phyloP scores from a whole-genome alignment of 768 basidiomycete species.

The Chiua virens region DNA sequence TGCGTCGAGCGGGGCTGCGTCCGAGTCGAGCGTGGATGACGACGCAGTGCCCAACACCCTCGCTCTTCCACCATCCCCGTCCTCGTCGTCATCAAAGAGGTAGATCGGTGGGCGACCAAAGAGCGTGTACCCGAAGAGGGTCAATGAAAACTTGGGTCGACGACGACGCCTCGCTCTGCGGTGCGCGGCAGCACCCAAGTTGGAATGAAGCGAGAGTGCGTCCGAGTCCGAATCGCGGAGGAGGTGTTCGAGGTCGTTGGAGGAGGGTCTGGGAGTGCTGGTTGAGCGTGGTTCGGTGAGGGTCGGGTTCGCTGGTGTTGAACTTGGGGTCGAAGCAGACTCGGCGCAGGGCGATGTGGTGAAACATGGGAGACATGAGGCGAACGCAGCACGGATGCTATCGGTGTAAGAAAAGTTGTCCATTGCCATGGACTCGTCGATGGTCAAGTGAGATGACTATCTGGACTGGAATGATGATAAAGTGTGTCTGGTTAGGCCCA shows the following conservation, averaged over 20 bases:
- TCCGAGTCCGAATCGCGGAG: constrained; percentile 55
- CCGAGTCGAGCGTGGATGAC: constrained; percentile 61
- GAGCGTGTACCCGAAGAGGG: constrained; percentile 64
- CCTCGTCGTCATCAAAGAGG: constrained; percentile 58
- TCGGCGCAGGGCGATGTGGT: constrained; percentile 35
- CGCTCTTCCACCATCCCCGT: constrained; percentile 30
- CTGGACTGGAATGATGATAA: too few relatives aligned
- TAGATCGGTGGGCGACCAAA: constrained; percentile 66
- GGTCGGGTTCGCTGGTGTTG: neutral
- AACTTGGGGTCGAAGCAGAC: constrained; percentile 17
- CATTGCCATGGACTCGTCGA: constrained; percentile 26
- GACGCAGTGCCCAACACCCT: constrained; percentile 26
- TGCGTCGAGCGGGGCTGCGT: constrained; percentile 64
- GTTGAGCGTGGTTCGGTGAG: constrained; percentile 29
- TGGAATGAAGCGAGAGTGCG: constrained; percentile 66
- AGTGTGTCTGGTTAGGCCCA: too few relatives aligned
- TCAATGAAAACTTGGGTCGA: constrained; percentile 41
- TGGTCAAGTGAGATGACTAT: neutral
- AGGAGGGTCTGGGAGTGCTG: constrained; percentile 1
- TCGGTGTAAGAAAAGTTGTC: constrained; percentile 63
- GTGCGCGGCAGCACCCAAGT: constrained; percentile 40
- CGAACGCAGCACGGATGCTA: constrained; percentile 53
- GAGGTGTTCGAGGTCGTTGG: constrained; percentile 49
- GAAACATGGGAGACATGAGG: constrained; percentile 62
- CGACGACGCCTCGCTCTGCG: constrained; percentile 35